Conservation (phyloP, 1,139 yeast genomes). For the Saccharomyces pastorianus region DNA sequence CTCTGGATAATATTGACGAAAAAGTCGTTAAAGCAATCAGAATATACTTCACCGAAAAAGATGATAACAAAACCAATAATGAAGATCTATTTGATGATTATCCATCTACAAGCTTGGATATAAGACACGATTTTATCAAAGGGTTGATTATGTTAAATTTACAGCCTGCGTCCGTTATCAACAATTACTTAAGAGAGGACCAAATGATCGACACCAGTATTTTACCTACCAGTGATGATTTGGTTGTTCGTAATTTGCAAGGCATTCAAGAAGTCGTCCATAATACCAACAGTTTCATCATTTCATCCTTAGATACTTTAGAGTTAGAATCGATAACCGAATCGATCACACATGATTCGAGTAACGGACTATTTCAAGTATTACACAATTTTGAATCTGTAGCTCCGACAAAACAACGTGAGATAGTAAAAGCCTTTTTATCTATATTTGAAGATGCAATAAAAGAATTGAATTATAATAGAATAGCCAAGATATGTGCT, state of each 20-base stretch:
- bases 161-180: slow-evolving; percentile 38
- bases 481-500: slow-evolving; percentile 23
- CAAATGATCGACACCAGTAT: slow-evolving; percentile 32
- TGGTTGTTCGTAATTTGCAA: slow-evolving; percentile 23
- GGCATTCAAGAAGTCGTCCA: slow-evolving; percentile 25
- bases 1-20: slow-evolving; percentile 28
- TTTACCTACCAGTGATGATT: slow-evolving; percentile 26
- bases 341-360: slow-evolving; percentile 8
- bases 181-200: slow-evolving; percentile 41
- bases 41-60: slow-evolving; percentile 28
- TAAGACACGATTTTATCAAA: slow-evolving; percentile 50
- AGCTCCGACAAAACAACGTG: slow-evolving; percentile 38
- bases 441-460: slow-evolving; percentile 37
- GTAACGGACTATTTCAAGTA: slow-evolving; percentile 37
- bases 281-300: slow-evolving; percentile 27
- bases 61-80: slow-evolving; percentile 23
- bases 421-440: slow-evolving; percentile 34
- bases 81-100: slow-evolving; percentile 37
- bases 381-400: slow-evolving; percentile 33
- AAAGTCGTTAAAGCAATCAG: slow-evolving; percentile 30
- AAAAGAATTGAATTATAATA: slow-evolving; percentile 24
- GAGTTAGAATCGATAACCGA: slow-evolving; percentile 49
- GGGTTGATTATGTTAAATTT: slow-evolving; percentile 42
- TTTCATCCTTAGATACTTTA: slow-evolving; percentile 40
- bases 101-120: slow-evolving; percentile 41